A percentile compares a stretch with the other conserved stretches of the same genome.
Conservation (phyloP, 768 basidiomycete genomes). For the Podaxis carcinomalis region DNA sequence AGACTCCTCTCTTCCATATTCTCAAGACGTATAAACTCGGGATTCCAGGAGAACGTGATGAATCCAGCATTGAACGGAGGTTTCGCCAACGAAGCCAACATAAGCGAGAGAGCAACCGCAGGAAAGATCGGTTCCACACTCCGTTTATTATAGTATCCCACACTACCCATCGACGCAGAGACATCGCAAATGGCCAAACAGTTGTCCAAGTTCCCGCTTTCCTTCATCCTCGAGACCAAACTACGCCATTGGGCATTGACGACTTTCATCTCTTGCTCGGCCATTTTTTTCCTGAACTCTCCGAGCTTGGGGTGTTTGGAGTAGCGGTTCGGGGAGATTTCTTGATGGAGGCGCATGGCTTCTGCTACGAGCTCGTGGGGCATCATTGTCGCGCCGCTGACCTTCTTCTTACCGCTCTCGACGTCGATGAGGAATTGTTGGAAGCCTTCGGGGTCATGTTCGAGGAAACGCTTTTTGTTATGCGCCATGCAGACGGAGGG, state of each 20-base stretch:
- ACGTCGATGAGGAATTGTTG: constrained; percentile 52
- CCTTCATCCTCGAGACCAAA: constrained; percentile 48
- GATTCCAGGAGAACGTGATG: constrained; percentile 61
- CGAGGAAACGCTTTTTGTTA: constrained; percentile 50
- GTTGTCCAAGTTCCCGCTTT: constrained; percentile 54
- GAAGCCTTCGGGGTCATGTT: constrained; percentile 59
- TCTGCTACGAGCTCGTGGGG: constrained; percentile 57
- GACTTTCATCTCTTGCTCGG: constrained; percentile 36
- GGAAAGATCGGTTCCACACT: constrained; percentile 48
- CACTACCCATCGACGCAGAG: constrained; percentile 64
- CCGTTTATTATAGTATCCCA: constrained; percentile 11
- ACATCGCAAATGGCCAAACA: constrained; percentile 70
- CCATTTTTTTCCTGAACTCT: constrained; percentile 26
- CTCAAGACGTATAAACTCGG: constrained; percentile 48
- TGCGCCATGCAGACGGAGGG: constrained; percentile 58
- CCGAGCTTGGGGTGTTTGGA: constrained; percentile 19
- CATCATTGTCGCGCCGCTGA: constrained; percentile 64
- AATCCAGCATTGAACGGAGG: constrained; percentile 63
- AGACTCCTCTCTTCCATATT: constrained; percentile 29
- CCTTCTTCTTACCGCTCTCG: constrained; percentile 46
- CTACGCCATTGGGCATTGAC: constrained; percentile 66
- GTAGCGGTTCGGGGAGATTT: not conserved
- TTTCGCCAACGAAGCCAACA: constrained; percentile 57
- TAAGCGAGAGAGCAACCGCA: constrained; percentile 59
- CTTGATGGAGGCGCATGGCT: constrained; percentile 16